Evolutionary conservation across 345 rosid genomes (phyloP), one percentile per base, ranked within the genome.

Genomic region (Dipteronia sinensis): DNA sequence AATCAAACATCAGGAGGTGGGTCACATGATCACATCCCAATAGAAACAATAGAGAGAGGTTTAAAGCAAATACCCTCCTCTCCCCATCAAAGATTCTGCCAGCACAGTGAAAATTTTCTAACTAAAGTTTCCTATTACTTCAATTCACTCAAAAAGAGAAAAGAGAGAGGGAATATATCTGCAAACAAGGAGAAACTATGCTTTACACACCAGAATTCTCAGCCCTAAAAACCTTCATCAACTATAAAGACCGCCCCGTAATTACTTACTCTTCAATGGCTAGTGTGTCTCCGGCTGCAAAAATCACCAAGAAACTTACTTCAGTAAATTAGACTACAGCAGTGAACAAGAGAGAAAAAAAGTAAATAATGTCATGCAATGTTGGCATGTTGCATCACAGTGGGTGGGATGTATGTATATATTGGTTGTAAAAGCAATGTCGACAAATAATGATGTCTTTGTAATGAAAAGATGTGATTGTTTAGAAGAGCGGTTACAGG

Each of bases 241-340:
- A 56, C 82, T 69, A 66, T 65, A 69, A 69, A 46, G 46, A 67
- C 73, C 79, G 19, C 56, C 58, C 56, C 58, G 3, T 44, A 20
- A 40, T 74, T 76, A 65, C 78, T 82, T 34, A 69, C 65, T 82
- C 85, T 78, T 79, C 82, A 55, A 70, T 38, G 46, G 77, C 73
- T 79, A 81, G 59, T 44, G 78, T 75, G 70, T 73, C 81, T 73
- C 78, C 82, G 67, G 74, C 92, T 88, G 92, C 88, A 79, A 74
- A 59, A 79, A 76, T n/a, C 75, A 79, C 47, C 63, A 15, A 77
- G 7, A 66, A 74, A 59, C 16, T 34, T 6, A 6, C 16, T 25
- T 73, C 27, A 78, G 70, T 16, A 64, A 69, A 25, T 10, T 1
- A 13, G 23, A 59, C 27, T 44, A 25, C 64, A 51, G 27, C n/a